A percentile compares a stretch with the other conserved stretches of the same genome.
These are phyloP conservation scores for Trichoderma aggressivum DNA, from an alignment of 2,329 filamentous ascomycete genomes.

Conservation along the genomic window DNA sequence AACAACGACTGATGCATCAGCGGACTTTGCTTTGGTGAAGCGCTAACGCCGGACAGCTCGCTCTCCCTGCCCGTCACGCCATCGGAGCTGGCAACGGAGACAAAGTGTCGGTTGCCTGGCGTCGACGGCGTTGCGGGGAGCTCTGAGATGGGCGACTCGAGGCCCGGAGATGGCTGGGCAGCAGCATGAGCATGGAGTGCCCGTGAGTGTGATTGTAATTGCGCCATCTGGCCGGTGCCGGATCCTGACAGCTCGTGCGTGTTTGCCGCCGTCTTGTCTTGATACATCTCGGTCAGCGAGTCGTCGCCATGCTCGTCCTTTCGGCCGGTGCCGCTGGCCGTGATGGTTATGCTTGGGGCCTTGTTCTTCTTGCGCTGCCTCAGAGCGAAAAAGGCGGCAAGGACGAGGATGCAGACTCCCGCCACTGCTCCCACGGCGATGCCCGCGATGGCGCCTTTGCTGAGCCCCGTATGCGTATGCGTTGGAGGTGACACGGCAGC, in stretches of 20 bases:
- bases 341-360: background rate
- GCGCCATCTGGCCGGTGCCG: background rate
- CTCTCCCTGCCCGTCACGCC: slow-evolving; percentile 5
- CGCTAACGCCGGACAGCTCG: background rate
- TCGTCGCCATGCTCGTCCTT: background rate
- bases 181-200: background rate
- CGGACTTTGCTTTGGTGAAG: background rate
- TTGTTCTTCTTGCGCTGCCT: background rate
- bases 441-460: slow-evolving; percentile 10
- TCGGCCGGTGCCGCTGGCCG: background rate
- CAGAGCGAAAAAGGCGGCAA: background rate
- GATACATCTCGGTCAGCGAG: background rate
- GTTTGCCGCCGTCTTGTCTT: background rate
- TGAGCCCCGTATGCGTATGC: background rate
- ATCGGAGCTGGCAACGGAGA: background rate
- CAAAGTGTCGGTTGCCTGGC: background rate
- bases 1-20: slow-evolving; percentile 4
- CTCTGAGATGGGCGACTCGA: slow-evolving; percentile 3
- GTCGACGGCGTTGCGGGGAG: slow-evolving; percentile 11
- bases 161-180: background rate
- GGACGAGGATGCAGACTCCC: background rate
- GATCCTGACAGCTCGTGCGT: background rate
- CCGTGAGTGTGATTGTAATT: background rate
- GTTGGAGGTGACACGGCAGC: background rate
- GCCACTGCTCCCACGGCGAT: background rate